Conservation (phyloP, 108 stramenopile species). For the Stephanodiscus minutulus region DNA sequence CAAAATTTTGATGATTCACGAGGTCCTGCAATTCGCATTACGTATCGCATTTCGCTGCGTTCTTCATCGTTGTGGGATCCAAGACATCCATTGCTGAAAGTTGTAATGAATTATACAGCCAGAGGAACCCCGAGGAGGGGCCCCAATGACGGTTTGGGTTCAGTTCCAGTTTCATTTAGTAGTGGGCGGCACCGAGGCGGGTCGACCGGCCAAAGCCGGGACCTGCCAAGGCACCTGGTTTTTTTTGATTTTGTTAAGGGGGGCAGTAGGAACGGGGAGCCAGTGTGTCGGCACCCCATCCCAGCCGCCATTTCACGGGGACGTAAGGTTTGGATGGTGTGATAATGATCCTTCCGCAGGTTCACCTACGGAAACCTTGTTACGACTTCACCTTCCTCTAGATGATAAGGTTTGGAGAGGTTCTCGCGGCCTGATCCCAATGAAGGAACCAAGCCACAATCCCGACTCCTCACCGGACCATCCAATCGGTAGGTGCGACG, state of each 20-base stretch:
- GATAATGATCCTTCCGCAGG: conserved; percentile 98
- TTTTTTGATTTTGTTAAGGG: conserved; percentile 8
- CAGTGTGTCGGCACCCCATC: conserved; percentile 25
- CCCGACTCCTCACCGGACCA: conserved; percentile 97
- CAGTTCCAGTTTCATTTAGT: conserved; percentile 29
- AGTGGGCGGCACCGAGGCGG: conserved; percentile 11
- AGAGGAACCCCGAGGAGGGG: conserved; percentile 17
- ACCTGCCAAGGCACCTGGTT: conserved; percentile 8
- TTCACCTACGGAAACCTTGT: conserved; percentile 99
- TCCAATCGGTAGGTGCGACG: conserved; percentile 99
- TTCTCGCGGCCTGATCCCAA: conserved; percentile 71
- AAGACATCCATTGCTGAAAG: conserved; percentile 98
- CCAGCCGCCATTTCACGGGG: conserved; percentile 34
- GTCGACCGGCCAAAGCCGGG: background rate
- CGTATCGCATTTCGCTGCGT: conserved; percentile 99
- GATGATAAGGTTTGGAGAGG: conserved; percentile 91
- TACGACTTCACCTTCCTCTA: conserved; percentile 98
- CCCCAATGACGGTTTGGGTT: conserved; percentile 23
- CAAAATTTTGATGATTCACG: conserved; percentile 96
- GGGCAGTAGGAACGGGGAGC: background rate
- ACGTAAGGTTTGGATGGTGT: conserved; percentile 78
- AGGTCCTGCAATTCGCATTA: conserved; percentile 96
- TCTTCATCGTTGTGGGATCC: conserved; percentile 98
- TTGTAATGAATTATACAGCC: conserved; percentile 68
- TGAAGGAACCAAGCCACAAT: conserved; percentile 78